Evolutionary conservation across 176 grass and related monocot species (phyloP), one percentile per base, ranked within the genome.

Genomic region (Carex parvula): DNA sequence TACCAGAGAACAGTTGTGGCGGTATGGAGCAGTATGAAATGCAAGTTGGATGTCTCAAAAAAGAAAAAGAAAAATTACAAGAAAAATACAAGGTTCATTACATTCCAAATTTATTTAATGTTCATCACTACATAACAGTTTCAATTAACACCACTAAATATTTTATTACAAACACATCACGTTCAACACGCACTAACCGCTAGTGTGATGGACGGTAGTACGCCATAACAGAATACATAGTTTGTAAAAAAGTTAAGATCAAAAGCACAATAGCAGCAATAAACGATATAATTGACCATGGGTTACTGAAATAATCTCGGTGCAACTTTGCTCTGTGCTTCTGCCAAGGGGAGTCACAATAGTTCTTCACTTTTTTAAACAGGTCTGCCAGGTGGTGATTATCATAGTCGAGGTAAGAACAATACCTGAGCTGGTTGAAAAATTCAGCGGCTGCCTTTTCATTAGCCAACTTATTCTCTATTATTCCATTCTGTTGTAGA

Each of bases 251-350:
- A 26, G 80, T 52, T 64, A 82, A 64, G 18, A 82, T 11, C 60
- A 66, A 53, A 66, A 82, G 60, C 10, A 82, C 1, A 53, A 82
- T 64, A 12, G n/a, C 60, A 3, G 20, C 60, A 14, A 82, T 14
- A 16, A 66, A 62, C 5, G 84, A 71, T 50, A 86, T 29, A 48
- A 81, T 80, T 6, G 61, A 21, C 84, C 84, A 86, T 1, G 84
- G 84, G 21, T 56, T 86, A 9, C 39, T 60, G n/a, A 80, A 86
- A n/a, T 80, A 86, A 18, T 86, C 84, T 6, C 73, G 57, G 26
- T 22, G 12, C 60, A 86, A 17, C 42, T 42, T 86, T 14, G 84
- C 84, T 21, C 84, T 44, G 46, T 79, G 57, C 44, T 58, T 70
- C 6, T 70, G 62, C 75, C 84, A 86, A 5, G n/a, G 44, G 20